Base-by-base conservation (phyloP, 139 green algal genomes). In the Medakamo hakoo region DNA sequence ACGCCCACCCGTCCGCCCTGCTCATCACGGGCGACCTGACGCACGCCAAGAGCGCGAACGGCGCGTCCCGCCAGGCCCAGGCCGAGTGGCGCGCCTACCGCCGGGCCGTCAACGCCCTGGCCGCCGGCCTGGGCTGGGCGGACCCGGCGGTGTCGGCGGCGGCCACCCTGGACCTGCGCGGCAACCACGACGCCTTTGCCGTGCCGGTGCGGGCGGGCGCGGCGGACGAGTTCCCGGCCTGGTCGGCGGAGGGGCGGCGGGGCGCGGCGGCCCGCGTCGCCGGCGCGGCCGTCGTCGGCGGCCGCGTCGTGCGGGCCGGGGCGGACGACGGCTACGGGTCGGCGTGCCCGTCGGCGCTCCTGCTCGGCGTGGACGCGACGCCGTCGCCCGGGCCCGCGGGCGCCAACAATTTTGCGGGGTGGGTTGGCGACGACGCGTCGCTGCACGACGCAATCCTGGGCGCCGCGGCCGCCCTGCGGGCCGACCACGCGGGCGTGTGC, bases 181-280 rank as follows among this genome's bases (percentile, higher is more conserved):
- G 84, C 30, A 91, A 91, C 63, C 84, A 91, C 60, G 84, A 91
- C 64, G 62, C 40, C 1, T 91, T 91, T 29, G 69, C 85, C 67
- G 65, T 86, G 27, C 49, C 64, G 18, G 49, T 73, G 27, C 29
- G 83, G 28, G 62, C 63, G 20, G 68, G 63, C 18, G 24, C 57
- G 2, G 23, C n/a, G 1, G 82, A 89, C 60, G 70, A 59, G 22
- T 88, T 79, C 49, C 3, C 55, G 3, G 4, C n/a, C 3, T 69
- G 73, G 31, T 59, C 72, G 1, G 71, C 77, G 2, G 57, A 60
- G 52, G 76, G 73, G 18, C 55, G 69, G n/a, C 62, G 74, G 27
- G 31, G 58, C n/a, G 18, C 29, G 48, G 68, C 18, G 25, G 16
- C 21, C 29, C 16, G 28, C 9, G 40, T 49, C 55, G 60, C 3